These are phyloP conservation scores for Coemansia guatemalensis DNA, from an alignment of 192 early-diverging fungal species.

Conservation along the genomic window DNA sequence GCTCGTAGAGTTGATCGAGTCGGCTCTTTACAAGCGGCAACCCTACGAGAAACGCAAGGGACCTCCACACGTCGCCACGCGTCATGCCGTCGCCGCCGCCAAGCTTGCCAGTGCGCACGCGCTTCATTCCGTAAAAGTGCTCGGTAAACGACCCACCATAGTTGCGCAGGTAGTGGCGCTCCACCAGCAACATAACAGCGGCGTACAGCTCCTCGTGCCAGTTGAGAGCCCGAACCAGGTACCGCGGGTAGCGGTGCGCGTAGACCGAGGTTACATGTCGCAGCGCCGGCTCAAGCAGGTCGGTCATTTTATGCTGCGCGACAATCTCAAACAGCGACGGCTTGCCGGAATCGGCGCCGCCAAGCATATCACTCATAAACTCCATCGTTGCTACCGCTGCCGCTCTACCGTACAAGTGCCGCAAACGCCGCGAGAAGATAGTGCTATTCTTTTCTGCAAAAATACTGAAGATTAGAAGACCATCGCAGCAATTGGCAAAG, in stretches of 20 bases:
- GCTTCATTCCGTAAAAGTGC: constrained; percentile 88
- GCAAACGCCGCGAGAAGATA: background rate
- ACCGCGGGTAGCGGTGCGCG: constrained; percentile 85
- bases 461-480: too few relatives aligned
- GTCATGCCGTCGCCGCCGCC: constrained; percentile 47
- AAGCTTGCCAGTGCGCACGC: constrained; percentile 58
- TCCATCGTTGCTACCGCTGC: constrained; percentile 59
- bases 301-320: constrained; percentile 79
- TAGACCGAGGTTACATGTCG: constrained; percentile 82
- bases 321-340: constrained; percentile 92
- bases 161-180: constrained; percentile 80
- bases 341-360: constrained; percentile 69
- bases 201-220: constrained; percentile 83
- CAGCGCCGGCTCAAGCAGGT: constrained; percentile 82
- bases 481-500: too few relatives aligned
- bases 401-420: background rate
- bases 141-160: constrained; percentile 86
- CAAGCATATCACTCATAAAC: constrained; percentile 79
- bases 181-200: constrained; percentile 73
- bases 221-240: constrained; percentile 73
- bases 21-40: constrained; percentile 76
- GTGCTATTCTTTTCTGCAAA: too few relatives aligned
- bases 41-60: constrained; percentile 66
- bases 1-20: constrained; percentile 73
- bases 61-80: constrained; percentile 57